Evolutionary conservation across 306 rosid species (phyloP), one percentile per base, ranked within the genome.

Genomic region (Benincasa hispida): DNA sequence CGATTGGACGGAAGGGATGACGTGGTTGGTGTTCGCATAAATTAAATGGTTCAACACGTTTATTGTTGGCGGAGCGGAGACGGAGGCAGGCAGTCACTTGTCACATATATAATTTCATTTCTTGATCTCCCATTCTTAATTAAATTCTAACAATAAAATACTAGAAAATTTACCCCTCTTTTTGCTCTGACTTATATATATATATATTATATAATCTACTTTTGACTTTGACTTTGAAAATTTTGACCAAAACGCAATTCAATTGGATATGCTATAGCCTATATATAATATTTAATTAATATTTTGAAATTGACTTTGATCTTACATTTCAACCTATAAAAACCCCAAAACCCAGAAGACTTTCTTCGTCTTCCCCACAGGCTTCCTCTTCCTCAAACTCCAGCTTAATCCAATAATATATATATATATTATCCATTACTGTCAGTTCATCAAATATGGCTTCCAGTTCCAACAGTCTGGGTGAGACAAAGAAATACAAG

Each of bases 401-500:
- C 45, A 63, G 27, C 47, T 35, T 62, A 62, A 8, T 60, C 24
- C 42, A 61, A 8, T 15, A 6, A 0, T 7, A 61, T 15, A 57
- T 5, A 0, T 7, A 61, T 15, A 57, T 5, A 10, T 21, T 21
- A 54, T 54, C 58, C 60, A 55, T 55, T 55, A 5, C 55, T 13
- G 61, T 56, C 15, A 56, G 21, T 4, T 22, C 6, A 25, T 47
- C 4, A 47, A 47, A 47, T 50, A 66, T 66, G 74, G 74, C 35
- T 22, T 68, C 74, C 73, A 35, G 8, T 5, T 65, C 25, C 50
- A 66, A 18, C 8, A 57, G 8, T 57, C 3, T 10, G 18, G 17
- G 6, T 8, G 72, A 65, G 18, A 65, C 50, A 10, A 77, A 76
- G 30, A 90, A 88, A 77, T 78, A 84, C 45, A 93, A 88, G 80